A percentile compares a stretch with the other conserved stretches of the same genome.
Conservation (phyloP, 192 early-diverging fungal genomes). For the Chytriomyces hyalinus region DNA sequence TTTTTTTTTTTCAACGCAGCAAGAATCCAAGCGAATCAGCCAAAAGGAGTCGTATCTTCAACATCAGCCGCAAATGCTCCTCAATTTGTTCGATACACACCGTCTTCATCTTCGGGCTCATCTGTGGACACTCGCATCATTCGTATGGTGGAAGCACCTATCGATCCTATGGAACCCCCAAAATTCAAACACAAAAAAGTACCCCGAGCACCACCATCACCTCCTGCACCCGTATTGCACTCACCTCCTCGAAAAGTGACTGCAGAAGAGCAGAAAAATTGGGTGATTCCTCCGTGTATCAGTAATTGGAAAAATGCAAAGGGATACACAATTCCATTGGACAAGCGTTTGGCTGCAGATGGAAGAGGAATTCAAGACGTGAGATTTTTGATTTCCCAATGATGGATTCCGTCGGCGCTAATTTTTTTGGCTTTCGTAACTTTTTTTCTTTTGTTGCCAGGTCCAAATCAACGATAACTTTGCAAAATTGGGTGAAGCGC, state of each 20-base stretch:
- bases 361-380: conserved; percentile 93
- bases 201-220: conserved; percentile 81
- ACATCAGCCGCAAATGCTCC: conserved; percentile 62
- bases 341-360: conserved; percentile 97
- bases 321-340: conserved; percentile 97
- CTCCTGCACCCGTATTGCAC: conserved; percentile 97
- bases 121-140: conserved; percentile 87
- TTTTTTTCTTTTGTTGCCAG: conserved; percentile 30
- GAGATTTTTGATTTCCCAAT: conserved; percentile 17
- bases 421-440: conserved; percentile 23
- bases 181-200: conserved; percentile 91
- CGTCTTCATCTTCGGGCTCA: conserved; percentile 70
- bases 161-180: conserved; percentile 96
- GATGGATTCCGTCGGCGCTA: conserved; percentile 19
- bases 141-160: conserved; percentile 90
- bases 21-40: conserved; percentile 69
- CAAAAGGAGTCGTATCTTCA: conserved; percentile 45
- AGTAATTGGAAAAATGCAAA: conserved; percentile 99
- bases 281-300: conserved; percentile 98
- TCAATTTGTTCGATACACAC: conserved; percentile 89
- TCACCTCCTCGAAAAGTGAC: conserved; percentile 97
- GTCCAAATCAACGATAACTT: conserved; percentile 92
- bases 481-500: conserved; percentile 92
- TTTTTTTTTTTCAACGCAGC: conserved; percentile 39
- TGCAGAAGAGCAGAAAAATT: conserved; percentile 94